These are phyloP conservation scores for Colletotrichum acutatum DNA, from an alignment of 2,329 filamentous ascomycete species.

Conservation along the genomic window DNA sequence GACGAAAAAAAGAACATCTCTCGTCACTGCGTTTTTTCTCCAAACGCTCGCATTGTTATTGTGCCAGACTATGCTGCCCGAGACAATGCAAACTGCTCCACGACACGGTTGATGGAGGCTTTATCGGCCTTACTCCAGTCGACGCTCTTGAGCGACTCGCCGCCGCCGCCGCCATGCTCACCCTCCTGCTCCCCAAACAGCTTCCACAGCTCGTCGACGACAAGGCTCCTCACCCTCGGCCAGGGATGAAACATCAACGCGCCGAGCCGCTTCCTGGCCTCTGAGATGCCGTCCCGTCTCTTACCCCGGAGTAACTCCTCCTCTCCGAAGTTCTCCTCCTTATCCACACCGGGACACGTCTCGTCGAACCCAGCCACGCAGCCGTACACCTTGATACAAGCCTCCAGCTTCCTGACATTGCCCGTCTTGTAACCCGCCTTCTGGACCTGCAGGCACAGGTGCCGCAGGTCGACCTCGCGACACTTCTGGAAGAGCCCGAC, in stretches of 20 bases:
- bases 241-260: constrained; percentile 85
- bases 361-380: constrained; percentile 64
- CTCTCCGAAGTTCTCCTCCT: constrained; percentile 29
- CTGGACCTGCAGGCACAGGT: constrained; percentile 76
- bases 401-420: constrained; percentile 83
- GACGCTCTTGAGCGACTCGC: constrained; percentile 57
- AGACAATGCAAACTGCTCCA: constrained; percentile 55
- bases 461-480: constrained; percentile 56
- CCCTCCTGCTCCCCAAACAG: constrained; percentile 43
- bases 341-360: constrained; percentile 4
- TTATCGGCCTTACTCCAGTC: constrained; percentile 70
- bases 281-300: constrained; percentile 58
- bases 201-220: constrained; percentile 70
- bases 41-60: background rate
- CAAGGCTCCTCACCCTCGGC: constrained; percentile 73
- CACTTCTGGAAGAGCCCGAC: constrained; percentile 59
- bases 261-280: constrained; percentile 75
- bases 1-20: no score
- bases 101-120: constrained; percentile 53
- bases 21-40: no score
- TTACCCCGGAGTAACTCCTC: constrained; percentile 35
- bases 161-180: constrained; percentile 37
- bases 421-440: constrained; percentile 85
- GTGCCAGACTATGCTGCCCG: constrained; percentile 27
- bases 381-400: constrained; percentile 83